A percentile compares a stretch with the other conserved stretches of the same genome.
phyloP scores from a whole-genome alignment of 208 protist species.

The Acanthamoeba sp. region DNA sequence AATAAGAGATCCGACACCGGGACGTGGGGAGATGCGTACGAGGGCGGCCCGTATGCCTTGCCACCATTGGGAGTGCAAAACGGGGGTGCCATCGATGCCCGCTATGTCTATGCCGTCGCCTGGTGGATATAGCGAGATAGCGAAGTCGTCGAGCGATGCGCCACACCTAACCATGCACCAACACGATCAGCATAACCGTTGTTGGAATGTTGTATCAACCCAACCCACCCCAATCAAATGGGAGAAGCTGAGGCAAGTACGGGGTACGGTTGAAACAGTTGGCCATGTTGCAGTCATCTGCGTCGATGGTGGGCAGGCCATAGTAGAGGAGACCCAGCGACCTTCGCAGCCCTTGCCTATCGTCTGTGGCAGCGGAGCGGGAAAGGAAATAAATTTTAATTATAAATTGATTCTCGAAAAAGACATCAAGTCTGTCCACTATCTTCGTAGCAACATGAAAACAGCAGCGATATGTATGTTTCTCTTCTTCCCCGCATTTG shows the following conservation, averaged over 20 bases:
- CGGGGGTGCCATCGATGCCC: background rate
- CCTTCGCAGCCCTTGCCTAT: background rate
- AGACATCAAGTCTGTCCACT: too few relatives aligned
- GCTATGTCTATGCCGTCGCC: background rate
- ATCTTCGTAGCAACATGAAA: too few relatives aligned
- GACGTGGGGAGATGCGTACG: background rate
- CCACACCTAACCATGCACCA: too few relatives aligned
- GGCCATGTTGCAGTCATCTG: background rate
- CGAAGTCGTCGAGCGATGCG: background rate
- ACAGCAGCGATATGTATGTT: too few relatives aligned
- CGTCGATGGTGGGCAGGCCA: background rate
- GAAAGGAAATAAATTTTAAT: too few relatives aligned
- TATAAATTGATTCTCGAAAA: too few relatives aligned
- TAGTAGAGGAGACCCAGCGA: background rate
- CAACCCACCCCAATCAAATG: too few relatives aligned
- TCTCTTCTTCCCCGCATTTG: too few relatives aligned
- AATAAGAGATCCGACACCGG: too few relatives aligned
- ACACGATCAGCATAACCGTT: too few relatives aligned
- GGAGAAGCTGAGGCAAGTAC: too few relatives aligned
- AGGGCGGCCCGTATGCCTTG: background rate
- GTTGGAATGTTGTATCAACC: background rate
- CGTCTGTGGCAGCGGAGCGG: too few relatives aligned
- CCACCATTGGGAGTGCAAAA: background rate
- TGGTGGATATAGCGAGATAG: background rate
- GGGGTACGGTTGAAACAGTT: background rate